Percentiles rank a stretch among this genome's conserved stretches.
phyloP scores from a whole-genome alignment of 495 filamentous ascomycete species.

The Immersiella caudata region DNA sequence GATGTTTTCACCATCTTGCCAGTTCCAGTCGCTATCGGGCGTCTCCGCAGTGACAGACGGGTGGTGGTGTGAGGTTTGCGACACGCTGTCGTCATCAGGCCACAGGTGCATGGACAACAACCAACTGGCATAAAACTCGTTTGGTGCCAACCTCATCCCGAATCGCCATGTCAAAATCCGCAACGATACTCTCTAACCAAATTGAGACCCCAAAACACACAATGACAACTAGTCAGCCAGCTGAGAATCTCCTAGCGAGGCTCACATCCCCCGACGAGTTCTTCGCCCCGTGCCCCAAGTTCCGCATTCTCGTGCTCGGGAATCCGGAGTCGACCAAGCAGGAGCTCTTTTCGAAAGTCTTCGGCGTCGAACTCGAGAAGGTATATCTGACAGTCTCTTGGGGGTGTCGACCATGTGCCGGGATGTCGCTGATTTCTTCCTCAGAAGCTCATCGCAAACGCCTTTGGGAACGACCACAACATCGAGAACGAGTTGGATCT shows the following conservation, averaged over 20 bases:
- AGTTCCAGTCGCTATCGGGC: background rate
- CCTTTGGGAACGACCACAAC: constrained; percentile 27
- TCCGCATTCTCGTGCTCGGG: constrained; percentile 35
- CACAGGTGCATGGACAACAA: constrained; percentile 9
- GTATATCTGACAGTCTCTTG: constrained; percentile 1
- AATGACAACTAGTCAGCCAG: background rate
- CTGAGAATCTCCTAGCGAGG: constrained; percentile 1
- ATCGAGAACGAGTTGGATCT: constrained; percentile 31
- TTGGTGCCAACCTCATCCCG: background rate
- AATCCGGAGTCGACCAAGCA: constrained; percentile 38
- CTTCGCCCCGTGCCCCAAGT: constrained; percentile 32
- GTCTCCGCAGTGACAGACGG: background rate
- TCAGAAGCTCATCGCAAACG: constrained; percentile 29
- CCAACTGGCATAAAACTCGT: background rate
- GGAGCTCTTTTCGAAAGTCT: constrained; percentile 33
- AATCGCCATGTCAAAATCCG: background rate
- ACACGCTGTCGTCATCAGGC: constrained; percentile 25
- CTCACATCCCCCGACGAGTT: constrained; percentile 29
- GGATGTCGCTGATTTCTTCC: background rate
- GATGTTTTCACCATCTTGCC: background rate
- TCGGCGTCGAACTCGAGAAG: constrained; percentile 36
- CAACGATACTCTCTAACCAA: background rate
- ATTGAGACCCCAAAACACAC: background rate
- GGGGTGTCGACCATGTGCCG: background rate
- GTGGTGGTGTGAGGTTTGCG: constrained; percentile 24